Evolutionary conservation across 75 land plant genomes (phyloP), one percentile per base, ranked within the genome.

Genomic region (Gnetum montanum): DNA sequence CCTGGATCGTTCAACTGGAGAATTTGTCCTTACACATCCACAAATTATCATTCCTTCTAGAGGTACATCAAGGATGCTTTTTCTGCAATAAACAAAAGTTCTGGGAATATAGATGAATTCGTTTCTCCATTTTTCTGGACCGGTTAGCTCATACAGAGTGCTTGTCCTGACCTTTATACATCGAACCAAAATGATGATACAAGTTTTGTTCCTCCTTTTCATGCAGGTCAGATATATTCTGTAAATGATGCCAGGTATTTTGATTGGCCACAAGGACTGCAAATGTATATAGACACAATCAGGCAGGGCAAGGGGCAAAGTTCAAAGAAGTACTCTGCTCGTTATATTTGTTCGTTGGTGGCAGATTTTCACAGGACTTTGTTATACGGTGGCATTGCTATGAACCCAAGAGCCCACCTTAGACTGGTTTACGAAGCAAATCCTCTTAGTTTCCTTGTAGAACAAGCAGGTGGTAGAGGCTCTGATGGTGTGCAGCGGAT

Each of bases 181-280:
- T n/a, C n/a, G n/a, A n/a, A n/a, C n/a, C n/a, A n/a, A n/a, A n/a
- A n/a, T n/a, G n/a, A n/a, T n/a, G 13, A 12, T 48, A 5, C 11
- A 19, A 3, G 6, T 5, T 18, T 33, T n/a, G 31, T 13, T 16
- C 6, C 6, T 28, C 30, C 22, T 2, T 57, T 22, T 30, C 16
- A 59, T 6, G 30, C 86, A 94, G 96, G 98, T 8, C 96, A 90
- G 68, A 89, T 94, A 1, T 94, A 94, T 65, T 94, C 98, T 6
- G 90, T 94, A 19, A 94, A 94, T 60, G 98, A 94, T 82, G 98
- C 96, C 16, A 67, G 98, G 37, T 94, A 94, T 31, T 94, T 85
- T 51, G 98, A 94, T 60, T 94, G 96, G 96, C 97, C 96, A 12
- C 75, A 80, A 57, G 97, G 92, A 7, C 49, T 94, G 31, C 72